Conservation (phyloP, 257 asterid genomes). For the Primulina huaijiensis region DNA sequence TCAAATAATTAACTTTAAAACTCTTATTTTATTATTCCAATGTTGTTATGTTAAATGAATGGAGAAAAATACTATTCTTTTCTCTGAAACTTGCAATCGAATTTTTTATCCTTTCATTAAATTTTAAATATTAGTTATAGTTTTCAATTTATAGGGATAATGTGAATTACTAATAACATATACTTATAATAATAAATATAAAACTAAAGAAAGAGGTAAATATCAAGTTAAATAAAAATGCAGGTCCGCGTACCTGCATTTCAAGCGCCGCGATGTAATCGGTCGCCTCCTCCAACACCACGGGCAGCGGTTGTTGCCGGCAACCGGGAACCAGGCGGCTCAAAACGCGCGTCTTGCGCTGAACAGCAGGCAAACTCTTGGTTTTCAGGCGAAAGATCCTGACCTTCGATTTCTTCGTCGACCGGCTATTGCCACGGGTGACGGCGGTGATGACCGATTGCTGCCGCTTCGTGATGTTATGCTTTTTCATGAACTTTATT, state of each 20-base stretch:
- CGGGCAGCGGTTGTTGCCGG: constrained; percentile 81
- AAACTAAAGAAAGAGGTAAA: no score
- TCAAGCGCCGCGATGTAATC: constrained; percentile 94
- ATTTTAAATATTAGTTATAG: no score
- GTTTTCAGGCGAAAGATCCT: constrained; percentile 53
- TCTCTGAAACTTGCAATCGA: no score
- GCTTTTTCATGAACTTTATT: constrained; percentile 71
- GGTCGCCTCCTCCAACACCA: constrained; percentile 75
- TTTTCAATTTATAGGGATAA: no score
- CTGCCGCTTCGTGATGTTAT: constrained; percentile 43
- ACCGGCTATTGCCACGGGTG: constrained; percentile 44
- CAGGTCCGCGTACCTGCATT: constrained; percentile 58
- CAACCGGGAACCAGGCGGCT: constrained; percentile 88
- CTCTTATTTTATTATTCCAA: no score
- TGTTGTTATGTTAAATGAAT: no score
- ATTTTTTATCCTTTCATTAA: no score
- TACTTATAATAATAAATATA: no score
- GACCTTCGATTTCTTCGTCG: constrained; percentile 61
- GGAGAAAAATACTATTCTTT: no score
- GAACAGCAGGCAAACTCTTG: constrained; percentile 70
- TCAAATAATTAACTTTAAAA: no score
- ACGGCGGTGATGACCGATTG: constrained; percentile 37
- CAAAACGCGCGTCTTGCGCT: constrained; percentile 65
- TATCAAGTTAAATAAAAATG: no score
- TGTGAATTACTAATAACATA: no score